Percentiles rank a stretch among this genome's conserved stretches.
Evolutionary conservation across 176 grass and related monocot species (phyloP).

Genomic region (Musa troglodytarum): DNA sequence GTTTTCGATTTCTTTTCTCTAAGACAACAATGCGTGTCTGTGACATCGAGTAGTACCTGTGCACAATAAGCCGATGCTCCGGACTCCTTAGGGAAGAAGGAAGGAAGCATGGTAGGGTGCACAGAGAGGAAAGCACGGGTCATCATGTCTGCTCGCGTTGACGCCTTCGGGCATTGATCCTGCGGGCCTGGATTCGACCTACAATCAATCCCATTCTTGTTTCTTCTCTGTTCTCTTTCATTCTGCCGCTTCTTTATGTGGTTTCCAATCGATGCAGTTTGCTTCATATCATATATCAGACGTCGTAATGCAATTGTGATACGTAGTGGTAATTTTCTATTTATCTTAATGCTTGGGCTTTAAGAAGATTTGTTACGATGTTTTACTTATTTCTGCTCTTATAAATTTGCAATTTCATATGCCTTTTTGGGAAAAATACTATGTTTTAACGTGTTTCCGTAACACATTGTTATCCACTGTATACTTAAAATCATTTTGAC

Average conservation of each 20-base stretch:
- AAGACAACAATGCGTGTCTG: no score
- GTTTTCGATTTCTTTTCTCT: background rate
- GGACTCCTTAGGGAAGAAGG: slow-evolving; percentile 25
- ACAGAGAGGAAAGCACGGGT: slow-evolving; percentile 39
- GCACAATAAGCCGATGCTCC: slow-evolving; percentile 94
- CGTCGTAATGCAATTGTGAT: no score
- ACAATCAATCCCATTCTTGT: slow-evolving; percentile 11
- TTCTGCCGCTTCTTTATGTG: no score
- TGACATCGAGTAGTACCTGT: background rate
- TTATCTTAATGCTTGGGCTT: no score
- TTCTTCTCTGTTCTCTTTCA: background rate
- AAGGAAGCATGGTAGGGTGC: slow-evolving; percentile 91
- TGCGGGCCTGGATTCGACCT: slow-evolving; percentile 68
- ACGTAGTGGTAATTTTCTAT: no score
- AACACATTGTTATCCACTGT: no score
- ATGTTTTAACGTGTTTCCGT: no score
- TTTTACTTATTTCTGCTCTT: no score
- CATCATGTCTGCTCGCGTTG: slow-evolving; percentile 82
- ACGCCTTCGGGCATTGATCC: slow-evolving; percentile 72
- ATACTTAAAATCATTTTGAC: no score
- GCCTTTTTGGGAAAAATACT: no score
- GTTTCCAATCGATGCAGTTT: background rate
- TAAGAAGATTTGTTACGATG: no score
- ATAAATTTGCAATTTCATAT: no score
- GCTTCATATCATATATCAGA: background rate